These are phyloP conservation scores for Scedosporium boydii DNA, from an alignment of 2,329 filamentous ascomycete genomes.

Conservation along the genomic window DNA sequence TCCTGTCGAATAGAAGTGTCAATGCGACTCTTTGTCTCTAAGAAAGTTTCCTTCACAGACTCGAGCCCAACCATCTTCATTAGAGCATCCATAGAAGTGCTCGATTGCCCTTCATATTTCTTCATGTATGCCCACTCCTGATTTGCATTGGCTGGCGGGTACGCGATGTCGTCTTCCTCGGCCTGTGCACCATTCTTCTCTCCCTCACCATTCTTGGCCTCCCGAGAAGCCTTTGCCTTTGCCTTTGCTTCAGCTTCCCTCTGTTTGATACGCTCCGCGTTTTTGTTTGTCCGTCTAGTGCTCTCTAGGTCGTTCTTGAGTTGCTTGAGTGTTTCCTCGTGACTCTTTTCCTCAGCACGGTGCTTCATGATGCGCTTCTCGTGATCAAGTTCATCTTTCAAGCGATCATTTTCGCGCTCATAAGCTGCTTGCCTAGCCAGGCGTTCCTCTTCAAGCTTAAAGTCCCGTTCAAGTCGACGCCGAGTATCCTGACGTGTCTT, in stretches of 20 bases:
- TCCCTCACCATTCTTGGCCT: neutral
- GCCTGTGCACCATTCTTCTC: neutral
- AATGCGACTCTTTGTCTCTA: conserved; percentile 53
- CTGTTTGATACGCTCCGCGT: conserved; percentile 9
- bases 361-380: conserved; percentile 33
- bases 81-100: conserved; percentile 47
- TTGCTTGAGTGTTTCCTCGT: conserved; percentile 22
- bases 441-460: conserved; percentile 40
- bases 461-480: conserved; percentile 32
- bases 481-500: conserved; percentile 35
- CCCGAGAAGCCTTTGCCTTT: neutral
- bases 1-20: conserved; percentile 51
- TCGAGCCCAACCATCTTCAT: conserved; percentile 67
- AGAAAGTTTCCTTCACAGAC: conserved; percentile 53
- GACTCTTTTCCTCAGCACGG: conserved; percentile 31
- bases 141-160: neutral
- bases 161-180: neutral
- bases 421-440: conserved; percentile 34
- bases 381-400: conserved; percentile 46
- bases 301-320: conserved; percentile 14
- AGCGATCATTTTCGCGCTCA: conserved; percentile 29
- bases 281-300: conserved; percentile 5
- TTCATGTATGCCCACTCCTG: conserved; percentile 54
- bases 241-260: neutral
- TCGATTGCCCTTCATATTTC: conserved; percentile 35